Evolutionary conservation across 2,329 filamentous ascomycete species (phyloP), one percentile per base, ranked within the genome.

Genomic region (Ascochyta pisi): DNA sequence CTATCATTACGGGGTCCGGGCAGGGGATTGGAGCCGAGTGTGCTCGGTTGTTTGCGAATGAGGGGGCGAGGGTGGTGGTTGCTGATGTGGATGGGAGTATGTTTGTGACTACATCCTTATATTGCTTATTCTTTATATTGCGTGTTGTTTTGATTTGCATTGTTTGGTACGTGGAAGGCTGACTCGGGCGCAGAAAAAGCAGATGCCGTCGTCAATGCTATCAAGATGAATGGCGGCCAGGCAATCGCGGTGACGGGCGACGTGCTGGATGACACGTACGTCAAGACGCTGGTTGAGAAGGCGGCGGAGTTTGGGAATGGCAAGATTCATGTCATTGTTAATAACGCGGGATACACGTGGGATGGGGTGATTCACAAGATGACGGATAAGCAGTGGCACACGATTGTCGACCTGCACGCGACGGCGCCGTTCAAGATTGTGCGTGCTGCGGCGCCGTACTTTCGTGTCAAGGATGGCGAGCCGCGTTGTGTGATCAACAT

Each of bases 291-390:
- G n/a, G 86, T 96, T 24, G 81, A 87, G 71, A 85, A 87, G 69
- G 84, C 91, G 0, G 92, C 90, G 1, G 88, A 88, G 43, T 96
- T 96, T 71, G 92, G 92, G 55, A 81, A 84, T 62, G 92, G 91
- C 69, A 96, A 96, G 81, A 92, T 96, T 60, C 89, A 96, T 76
- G 89, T 95, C 73, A 89, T 96, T 53, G 90, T 96, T 57, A 96
- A 96, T 78, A 96, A 96, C 74, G 92, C 92, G 0, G 92, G 91
- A 38, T 96, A 91, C 78, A 96, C 92, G 0, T 96, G 92, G 91
- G 92, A 96, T 75, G 92, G 89, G 6, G 91, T 96, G 35, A 92
- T 96, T 64, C 91, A 96, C 82, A 96, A 95, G 83, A 94, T 92
- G 82, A 90, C 88, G 15, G 91, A 96, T 81, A 91, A 91, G 79